Conservation (phyloP, 2,329 filamentous ascomycete species). For the Stagonosporopsis cucurbitacearum region DNA sequence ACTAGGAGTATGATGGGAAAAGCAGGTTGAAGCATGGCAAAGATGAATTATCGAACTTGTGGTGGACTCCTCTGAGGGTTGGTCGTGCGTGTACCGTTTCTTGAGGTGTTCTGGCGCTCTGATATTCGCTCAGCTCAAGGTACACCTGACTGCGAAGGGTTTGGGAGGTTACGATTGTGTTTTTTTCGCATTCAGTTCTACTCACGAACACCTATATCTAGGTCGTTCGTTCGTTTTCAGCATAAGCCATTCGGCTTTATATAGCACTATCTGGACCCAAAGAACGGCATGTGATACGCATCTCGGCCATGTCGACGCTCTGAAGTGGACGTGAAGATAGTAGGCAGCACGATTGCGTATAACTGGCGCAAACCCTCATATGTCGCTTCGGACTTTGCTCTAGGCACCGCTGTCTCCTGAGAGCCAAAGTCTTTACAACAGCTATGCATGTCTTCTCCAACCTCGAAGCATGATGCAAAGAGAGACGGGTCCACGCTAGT, state of each 20-base stretch:
- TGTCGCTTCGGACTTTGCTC: not conserved
- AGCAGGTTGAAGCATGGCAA: not conserved
- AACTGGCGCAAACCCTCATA: too few species aligned
- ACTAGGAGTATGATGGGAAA: slow-evolving; percentile 18
- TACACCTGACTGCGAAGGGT: not conserved
- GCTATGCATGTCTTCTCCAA: not conserved
- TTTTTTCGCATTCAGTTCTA: not conserved
- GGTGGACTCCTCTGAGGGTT: not conserved
- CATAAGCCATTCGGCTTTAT: not conserved
- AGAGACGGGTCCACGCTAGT: not conserved
- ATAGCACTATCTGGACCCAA: not conserved
- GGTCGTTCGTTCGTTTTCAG: not conserved
- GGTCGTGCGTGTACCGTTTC: not conserved
- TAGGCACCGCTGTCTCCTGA: not conserved
- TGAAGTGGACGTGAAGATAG: not conserved
- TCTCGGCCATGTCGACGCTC: not conserved
- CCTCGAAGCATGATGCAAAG: not conserved
- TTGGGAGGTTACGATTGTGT: not conserved
- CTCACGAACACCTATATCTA: not conserved
- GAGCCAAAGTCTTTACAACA: not conserved
- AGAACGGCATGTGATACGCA: not conserved
- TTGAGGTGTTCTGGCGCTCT: slow-evolving; percentile 12
- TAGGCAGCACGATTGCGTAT: not conserved
- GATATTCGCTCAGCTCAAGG: not conserved
- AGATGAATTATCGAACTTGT: not conserved